Conservation (phyloP, 164 flowering plant species). For the Nymphaea thermarum region DNA sequence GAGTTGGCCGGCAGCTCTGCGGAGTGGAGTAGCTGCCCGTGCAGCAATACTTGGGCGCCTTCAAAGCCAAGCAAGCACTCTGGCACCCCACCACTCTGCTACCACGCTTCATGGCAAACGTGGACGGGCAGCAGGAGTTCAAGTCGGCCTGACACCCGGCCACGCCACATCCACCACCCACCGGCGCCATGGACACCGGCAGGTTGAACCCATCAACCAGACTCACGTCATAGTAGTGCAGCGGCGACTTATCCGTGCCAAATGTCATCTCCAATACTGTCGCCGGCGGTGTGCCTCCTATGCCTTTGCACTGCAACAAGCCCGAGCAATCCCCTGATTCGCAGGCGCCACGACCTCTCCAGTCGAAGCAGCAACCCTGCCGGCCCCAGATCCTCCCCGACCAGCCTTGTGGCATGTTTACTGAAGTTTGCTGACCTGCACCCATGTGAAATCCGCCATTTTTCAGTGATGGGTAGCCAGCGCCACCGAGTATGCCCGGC, state of each 20-base stretch:
- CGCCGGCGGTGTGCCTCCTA: slow-evolving; percentile 55
- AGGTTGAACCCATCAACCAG: slow-evolving; percentile 75
- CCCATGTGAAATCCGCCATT: slow-evolving; percentile 72
- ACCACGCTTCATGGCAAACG: slow-evolving; percentile 32
- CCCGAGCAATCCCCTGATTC: slow-evolving; percentile 52
- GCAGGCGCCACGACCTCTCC: slow-evolving; percentile 28
- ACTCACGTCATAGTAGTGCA: slow-evolving; percentile 70
- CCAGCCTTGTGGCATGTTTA: slow-evolving; percentile 34
- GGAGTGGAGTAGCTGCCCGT: slow-evolving; percentile 58
- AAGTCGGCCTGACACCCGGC: slow-evolving; percentile 56
- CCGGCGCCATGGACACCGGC: slow-evolving; percentile 66
- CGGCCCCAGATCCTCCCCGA: slow-evolving; percentile 60
- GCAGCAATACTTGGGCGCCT: slow-evolving; percentile 67
- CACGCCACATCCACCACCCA: slow-evolving; percentile 60
- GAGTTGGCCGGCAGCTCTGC: slow-evolving; percentile 49
- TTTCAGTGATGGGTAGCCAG: slow-evolving; percentile 46
- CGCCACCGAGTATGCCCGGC: slow-evolving; percentile 69
- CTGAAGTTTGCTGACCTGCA: slow-evolving; percentile 25
- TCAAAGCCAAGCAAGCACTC: slow-evolving; percentile 72
- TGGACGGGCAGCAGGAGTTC: slow-evolving; percentile 62
- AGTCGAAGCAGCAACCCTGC: slow-evolving; percentile 40
- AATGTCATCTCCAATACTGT: slow-evolving; percentile 62
- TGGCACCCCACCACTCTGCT: slow-evolving; percentile 68
- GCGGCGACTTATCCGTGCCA: slow-evolving; percentile 25
- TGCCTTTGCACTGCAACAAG: slow-evolving; percentile 31